Evolutionary conservation across 2,329 filamentous ascomycete genomes (phyloP).

Genomic region (Penicillium corylophilum): DNA sequence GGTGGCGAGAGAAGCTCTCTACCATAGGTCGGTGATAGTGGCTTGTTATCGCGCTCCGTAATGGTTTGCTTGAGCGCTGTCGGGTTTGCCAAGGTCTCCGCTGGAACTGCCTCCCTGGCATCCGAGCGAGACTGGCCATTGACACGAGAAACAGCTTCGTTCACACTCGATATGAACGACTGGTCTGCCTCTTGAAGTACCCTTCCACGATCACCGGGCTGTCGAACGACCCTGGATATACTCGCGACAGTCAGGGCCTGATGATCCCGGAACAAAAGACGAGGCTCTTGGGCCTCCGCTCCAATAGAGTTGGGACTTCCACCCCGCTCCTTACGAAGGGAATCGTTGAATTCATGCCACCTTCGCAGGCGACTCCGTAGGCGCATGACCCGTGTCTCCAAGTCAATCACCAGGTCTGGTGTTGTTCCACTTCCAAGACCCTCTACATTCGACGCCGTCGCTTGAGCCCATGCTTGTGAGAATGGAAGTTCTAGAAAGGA

Average conservation of each 20-base stretch:
- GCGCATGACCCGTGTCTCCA: slow-evolving; percentile 65
- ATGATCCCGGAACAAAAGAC: slow-evolving; percentile 37
- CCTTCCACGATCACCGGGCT: slow-evolving; percentile 24
- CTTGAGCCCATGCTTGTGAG: slow-evolving; percentile 67
- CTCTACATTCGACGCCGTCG: slow-evolving; percentile 58
- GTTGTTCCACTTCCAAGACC: slow-evolving; percentile 30
- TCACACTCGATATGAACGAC: slow-evolving; percentile 34
- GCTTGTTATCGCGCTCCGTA: not conserved
- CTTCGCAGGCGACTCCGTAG: slow-evolving; percentile 68
- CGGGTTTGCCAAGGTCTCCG: not conserved
- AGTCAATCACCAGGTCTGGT: slow-evolving; percentile 58
- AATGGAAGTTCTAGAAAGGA: slow-evolving; percentile 67
- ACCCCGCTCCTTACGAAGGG: slow-evolving; percentile 22
- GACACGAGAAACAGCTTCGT: slow-evolving; percentile 32
- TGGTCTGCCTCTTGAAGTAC: slow-evolving; percentile 29
- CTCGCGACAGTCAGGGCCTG: slow-evolving; percentile 40
- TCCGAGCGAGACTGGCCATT: slow-evolving; percentile 22
- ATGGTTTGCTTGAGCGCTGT: not conserved
- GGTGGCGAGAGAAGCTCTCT: not conserved
- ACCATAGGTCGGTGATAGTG: not conserved
- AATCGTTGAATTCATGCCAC: slow-evolving; percentile 68
- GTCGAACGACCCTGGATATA: slow-evolving; percentile 35
- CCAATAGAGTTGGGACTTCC: not conserved
- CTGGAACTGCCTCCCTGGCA: not conserved
- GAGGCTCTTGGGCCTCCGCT: slow-evolving; percentile 10